These are phyloP conservation scores for Dentipellis sp. DNA, from an alignment of 768 basidiomycete species.

Conservation along the genomic window DNA sequence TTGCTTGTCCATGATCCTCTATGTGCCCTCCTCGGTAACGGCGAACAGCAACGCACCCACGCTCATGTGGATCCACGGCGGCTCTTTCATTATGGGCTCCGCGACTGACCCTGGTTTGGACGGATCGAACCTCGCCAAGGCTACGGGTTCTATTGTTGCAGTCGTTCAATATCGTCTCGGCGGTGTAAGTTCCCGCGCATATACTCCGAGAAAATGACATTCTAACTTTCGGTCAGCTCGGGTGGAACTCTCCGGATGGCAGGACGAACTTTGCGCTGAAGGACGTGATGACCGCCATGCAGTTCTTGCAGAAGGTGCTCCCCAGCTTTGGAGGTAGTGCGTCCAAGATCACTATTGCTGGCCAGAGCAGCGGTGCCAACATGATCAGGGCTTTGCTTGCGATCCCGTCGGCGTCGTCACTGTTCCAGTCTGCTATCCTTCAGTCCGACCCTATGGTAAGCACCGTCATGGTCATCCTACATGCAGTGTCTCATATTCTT, in stretches of 20 bases:
- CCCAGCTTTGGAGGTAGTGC: conserved; percentile 60
- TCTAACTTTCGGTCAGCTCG: conserved; percentile 39
- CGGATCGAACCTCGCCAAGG: conserved; percentile 63
- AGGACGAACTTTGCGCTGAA: conserved; percentile 63
- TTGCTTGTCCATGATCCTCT: conserved; percentile 73
- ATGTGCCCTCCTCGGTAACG: conserved; percentile 42
- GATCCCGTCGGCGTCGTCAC: conserved; percentile 53
- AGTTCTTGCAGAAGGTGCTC: conserved; percentile 48
- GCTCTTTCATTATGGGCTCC: conserved; percentile 67
- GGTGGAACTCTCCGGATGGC: conserved; percentile 64
- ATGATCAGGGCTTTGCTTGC: conserved; percentile 74
- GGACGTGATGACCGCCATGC: conserved; percentile 57
- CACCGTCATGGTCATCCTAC: neutral
- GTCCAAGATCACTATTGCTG: conserved; percentile 64
- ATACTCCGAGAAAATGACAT: neutral
- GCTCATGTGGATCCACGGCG: conserved; percentile 76
- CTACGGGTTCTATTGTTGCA: conserved; percentile 68
- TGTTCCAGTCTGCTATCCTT: conserved; percentile 73
- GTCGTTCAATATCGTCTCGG: conserved; percentile 83
- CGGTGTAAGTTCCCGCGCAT: conserved; percentile 35
- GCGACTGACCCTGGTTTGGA: conserved; percentile 67
- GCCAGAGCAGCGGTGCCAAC: conserved; percentile 74
- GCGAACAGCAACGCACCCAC: conserved; percentile 32
- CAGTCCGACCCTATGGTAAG: conserved; percentile 85
- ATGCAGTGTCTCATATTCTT: neutral